These are phyloP conservation scores for Detonula confervacea DNA, from an alignment of 352 stramenopile species.

Conservation along the genomic window DNA sequence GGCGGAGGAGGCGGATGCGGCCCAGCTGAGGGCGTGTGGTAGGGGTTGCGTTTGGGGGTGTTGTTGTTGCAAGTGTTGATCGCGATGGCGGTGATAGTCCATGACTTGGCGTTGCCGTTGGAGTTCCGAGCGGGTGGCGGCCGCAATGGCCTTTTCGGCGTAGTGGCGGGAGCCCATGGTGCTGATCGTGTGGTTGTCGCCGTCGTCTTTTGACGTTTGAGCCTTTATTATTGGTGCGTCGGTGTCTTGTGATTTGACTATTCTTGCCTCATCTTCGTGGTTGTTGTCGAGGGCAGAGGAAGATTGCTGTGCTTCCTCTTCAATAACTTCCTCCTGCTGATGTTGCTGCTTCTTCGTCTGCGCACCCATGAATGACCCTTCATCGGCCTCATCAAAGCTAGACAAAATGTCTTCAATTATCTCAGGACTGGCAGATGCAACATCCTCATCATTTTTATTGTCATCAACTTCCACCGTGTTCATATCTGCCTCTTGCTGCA, in stretches of 20 bases:
- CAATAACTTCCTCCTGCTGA: not conserved
- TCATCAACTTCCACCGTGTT: constrained; percentile 1
- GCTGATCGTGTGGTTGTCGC: constrained; percentile 21
- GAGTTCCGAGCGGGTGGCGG: constrained; percentile 20
- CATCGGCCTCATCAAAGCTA: constrained; percentile 25
- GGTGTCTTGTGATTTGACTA: not conserved
- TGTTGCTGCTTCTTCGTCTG: not conserved
- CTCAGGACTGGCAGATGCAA: not conserved
- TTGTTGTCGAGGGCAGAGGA: too few relatives aligned
- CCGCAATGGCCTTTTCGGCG: constrained; percentile 18
- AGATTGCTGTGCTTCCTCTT: not conserved
- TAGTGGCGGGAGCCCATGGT: constrained; percentile 19
- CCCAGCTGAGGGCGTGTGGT: not conserved
- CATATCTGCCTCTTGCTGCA: constrained; percentile 1
- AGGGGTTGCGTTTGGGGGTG: too few relatives aligned
- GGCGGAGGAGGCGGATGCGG: not conserved
- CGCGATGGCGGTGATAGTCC: constrained; percentile 7
- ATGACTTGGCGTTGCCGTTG: constrained; percentile 9
- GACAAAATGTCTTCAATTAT: constrained; percentile 30
- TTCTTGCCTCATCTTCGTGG: too few relatives aligned
- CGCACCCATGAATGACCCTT: not conserved
- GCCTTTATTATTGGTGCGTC: not conserved
- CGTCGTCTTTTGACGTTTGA: not conserved
- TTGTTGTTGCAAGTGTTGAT: not conserved
- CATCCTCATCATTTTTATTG: not conserved